Evolutionary conservation across 2,329 filamentous ascomycete genomes (phyloP).

Genomic region (Cercospora zeae-maydis): DNA sequence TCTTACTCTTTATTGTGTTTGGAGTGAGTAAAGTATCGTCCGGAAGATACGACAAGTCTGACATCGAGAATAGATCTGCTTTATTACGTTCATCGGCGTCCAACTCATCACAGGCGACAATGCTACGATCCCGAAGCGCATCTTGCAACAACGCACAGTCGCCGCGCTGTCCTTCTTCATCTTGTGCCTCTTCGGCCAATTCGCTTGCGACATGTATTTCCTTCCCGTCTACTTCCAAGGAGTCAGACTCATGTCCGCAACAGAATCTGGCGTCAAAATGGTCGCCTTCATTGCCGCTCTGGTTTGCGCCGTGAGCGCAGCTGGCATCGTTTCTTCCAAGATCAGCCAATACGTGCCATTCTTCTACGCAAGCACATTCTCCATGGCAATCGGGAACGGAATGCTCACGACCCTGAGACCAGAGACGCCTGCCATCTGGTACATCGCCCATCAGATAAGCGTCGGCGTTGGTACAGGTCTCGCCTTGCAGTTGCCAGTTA

Average conservation of each 20-base stretch:
- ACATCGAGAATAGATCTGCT: conserved; percentile 23
- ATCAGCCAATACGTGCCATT: conserved; percentile 27
- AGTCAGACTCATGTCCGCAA: conserved; percentile 43
- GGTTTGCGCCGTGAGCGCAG: conserved; percentile 39
- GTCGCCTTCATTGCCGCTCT: conserved; percentile 44
- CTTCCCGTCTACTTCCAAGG: conserved; percentile 46
- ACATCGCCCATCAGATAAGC: not conserved
- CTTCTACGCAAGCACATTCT: not conserved
- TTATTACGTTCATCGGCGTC: conserved; percentile 35
- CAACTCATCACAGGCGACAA: conserved; percentile 42
- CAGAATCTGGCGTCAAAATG: conserved; percentile 45
- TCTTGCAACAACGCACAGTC: conserved; percentile 41
- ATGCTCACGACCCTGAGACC: not conserved
- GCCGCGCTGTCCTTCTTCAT: conserved; percentile 36
- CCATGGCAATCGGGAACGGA: not conserved
- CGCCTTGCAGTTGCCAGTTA: not conserved
- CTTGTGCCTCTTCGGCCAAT: conserved; percentile 34
- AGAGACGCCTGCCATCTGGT: not conserved
- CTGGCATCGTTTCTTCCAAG: conserved; percentile 33
- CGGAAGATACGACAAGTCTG: not conserved
- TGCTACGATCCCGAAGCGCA: conserved; percentile 40
- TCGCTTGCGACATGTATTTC: conserved; percentile 36
- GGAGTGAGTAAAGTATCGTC: conserved; percentile 20
- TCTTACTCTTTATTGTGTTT: conserved; percentile 47
- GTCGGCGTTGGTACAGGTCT: not conserved